phyloP scores from a whole-genome alignment of 2,329 filamentous ascomycete species.

The Trichoderma sp. region DNA sequence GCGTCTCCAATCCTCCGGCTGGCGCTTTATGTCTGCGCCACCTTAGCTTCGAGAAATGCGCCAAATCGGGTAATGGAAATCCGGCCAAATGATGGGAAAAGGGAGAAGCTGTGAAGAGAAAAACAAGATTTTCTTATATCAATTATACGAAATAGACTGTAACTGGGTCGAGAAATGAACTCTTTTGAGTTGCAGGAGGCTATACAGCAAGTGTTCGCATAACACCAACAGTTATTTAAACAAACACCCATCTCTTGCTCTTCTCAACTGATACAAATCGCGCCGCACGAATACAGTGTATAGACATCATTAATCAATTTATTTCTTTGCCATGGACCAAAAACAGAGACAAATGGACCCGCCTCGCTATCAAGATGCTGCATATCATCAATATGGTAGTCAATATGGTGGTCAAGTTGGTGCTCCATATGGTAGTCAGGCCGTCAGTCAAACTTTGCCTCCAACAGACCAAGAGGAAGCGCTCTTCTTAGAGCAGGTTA shows the following conservation, averaged over 20 bases:
- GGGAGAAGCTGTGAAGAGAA: neutral
- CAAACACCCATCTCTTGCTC: neutral
- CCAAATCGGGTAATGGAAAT: neutral
- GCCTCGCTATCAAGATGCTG: neutral
- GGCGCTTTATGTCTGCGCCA: neutral
- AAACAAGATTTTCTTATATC: neutral
- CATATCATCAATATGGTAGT: neutral
- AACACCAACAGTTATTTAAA: neutral
- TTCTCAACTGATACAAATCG: neutral
- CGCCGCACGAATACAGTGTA: neutral
- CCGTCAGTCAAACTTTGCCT: neutral
- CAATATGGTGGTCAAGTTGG: too few relatives aligned
- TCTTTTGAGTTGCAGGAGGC: neutral
- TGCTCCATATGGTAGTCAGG: neutral
- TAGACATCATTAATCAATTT: neutral
- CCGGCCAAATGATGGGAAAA: neutral
- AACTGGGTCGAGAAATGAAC: neutral
- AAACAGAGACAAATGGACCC: neutral
- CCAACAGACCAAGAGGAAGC: neutral
- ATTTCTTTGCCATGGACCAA: neutral
- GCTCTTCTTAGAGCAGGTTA: neutral
- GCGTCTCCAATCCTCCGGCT: neutral
- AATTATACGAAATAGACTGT: neutral
- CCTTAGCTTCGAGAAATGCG: neutral
- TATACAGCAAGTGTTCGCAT: neutral